Evolutionary conservation across 2,329 filamentous ascomycete genomes (phyloP), one percentile per base, ranked within the genome.

Genomic region (Aspergillus sp.): DNA sequence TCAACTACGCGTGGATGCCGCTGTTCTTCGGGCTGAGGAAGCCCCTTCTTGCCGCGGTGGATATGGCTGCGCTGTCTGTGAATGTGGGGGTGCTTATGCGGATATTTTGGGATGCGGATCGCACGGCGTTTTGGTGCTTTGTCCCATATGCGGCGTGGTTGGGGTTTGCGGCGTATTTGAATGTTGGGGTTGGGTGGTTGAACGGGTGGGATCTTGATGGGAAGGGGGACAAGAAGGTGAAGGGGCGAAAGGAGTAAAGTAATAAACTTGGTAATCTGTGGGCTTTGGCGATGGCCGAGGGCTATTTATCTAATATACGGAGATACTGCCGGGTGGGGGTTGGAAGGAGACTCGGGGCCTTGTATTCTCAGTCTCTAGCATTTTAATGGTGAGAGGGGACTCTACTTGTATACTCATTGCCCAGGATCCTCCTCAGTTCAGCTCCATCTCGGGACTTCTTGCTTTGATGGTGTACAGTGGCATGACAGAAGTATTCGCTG

Each of bases 1-100:
- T 97, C 55, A 97, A 97, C 76, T 82, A 96, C 31, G 77, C 89
- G 57, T 98, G 92, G 92, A 97, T 93, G 86, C 94, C 94, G 13
- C 84, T 97, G 11, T 97, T 97, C 84, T 97, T 97, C 74, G 84
- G 86, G n/a, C 73, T 89, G 54, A 88, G 89, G 66, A 86, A 87
- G 17, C 92, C 93, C 1, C 83, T 89, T 56, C 86, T 87, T 72
- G 93, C 93, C 3, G 87, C 91, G 7, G 84, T 84, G 30, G 91
- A 97, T 74, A 89, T 96, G 54, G 78, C 91, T 30, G 84, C 88
- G 0, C 82, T 97, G 8, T 82, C 89, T 0, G 92, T 90, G 8
- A 81, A 89, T 31, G 91, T 91, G 52, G 85, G 84, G 7, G 93
- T 92, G 69, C 78, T 97, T 54, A 84, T 91, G 15, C 91, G 90